Evolutionary conservation across 2,329 filamentous ascomycete species (phyloP), one percentile per base, ranked within the genome.

Genomic region (Aspergillus sclerotialis): DNA sequence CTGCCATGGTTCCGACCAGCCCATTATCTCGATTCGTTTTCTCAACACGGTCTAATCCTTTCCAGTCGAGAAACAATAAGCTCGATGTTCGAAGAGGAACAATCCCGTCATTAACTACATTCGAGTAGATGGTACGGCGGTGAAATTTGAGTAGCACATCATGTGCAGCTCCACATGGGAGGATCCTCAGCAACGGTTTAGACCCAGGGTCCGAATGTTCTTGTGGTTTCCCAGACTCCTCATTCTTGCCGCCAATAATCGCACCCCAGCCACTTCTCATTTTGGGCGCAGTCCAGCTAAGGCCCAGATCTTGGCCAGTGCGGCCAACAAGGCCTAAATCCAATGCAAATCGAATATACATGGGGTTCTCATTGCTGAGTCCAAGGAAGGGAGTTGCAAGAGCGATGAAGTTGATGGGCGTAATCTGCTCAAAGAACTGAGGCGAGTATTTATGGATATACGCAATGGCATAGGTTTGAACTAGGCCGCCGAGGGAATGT

Each of bases 381-480:
- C 90, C 90, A 1, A 96, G 67, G 46, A 95, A 87, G 0, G 90
- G 90, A 1, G 89, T 82, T 11, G 90, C 89, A 46, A 96, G 67
- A 17, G 84, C 74, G 45, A 96, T 82, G 53, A 96, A 96, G 56
- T 95, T 95, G 56, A 94, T 70, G 0, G 90, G 90, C 44, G 79
- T 76, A 49, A 95, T 94, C 4, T 79, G 67, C 32, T 89, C 75
- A 50, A 96, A 96, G 58, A 96, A 96, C 7, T 81, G 68, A 1
- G 90, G 90, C 0, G 87, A 94, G 58, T 96, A 88, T 56, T 95
- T 95, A 50, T 95, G 84, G 29, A 96, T 94, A 57, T 96, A 96
- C 7, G 89, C 90, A 38, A 96, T 81, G 2, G 90, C 90, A 56
- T 96, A 96, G 0, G 84, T 94, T 59, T 96, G 90, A 11, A 94